Evolutionary conservation across 306 rosid genomes (phyloP).

Genomic region (Gastrolobium villosum): DNA sequence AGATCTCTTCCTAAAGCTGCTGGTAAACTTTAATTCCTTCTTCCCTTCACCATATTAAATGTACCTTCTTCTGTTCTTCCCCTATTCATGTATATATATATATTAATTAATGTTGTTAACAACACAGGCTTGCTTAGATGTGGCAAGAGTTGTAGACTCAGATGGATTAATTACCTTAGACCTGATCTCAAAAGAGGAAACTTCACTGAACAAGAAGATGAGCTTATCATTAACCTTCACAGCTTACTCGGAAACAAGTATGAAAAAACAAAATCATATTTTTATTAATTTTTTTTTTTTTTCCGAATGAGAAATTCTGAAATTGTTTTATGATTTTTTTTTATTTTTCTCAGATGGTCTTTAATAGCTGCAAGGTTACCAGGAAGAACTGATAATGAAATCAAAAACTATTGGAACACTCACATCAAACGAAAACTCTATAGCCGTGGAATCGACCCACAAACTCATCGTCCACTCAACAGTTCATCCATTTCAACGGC

Average conservation of each 20-base stretch:
- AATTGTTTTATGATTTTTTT: no score
- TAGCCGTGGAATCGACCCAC: conserved; percentile 77
- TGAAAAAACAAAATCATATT: not conserved
- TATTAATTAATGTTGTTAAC: not conserved
- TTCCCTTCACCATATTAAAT: not conserved
- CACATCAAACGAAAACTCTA: conserved; percentile 76
- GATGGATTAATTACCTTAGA: conserved; percentile 81
- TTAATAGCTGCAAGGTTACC: conserved; percentile 76
- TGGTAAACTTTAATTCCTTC: conserved; percentile 49
- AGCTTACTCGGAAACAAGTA: conserved; percentile 88
- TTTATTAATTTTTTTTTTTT: not conserved
- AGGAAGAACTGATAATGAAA: conserved; percentile 82
- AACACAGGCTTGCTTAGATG: conserved; percentile 70
- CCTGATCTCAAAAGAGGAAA: conserved; percentile 86
- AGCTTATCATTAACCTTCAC: conserved; percentile 78
- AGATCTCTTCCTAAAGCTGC: conserved; percentile 83
- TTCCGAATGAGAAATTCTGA: not conserved
- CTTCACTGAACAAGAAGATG: conserved; percentile 78
- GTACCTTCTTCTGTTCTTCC: not conserved
- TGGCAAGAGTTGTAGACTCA: conserved; percentile 81
- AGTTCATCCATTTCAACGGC: not conserved
- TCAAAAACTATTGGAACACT: conserved; percentile 84
- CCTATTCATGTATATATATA: no score
- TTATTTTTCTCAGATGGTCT: conserved; percentile 65
- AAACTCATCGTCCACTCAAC: conserved; percentile 72